Evolutionary conservation across 352 stramenopile genomes (phyloP), one percentile per base, ranked within the genome.

Genomic region (Phytophthora constricta): DNA sequence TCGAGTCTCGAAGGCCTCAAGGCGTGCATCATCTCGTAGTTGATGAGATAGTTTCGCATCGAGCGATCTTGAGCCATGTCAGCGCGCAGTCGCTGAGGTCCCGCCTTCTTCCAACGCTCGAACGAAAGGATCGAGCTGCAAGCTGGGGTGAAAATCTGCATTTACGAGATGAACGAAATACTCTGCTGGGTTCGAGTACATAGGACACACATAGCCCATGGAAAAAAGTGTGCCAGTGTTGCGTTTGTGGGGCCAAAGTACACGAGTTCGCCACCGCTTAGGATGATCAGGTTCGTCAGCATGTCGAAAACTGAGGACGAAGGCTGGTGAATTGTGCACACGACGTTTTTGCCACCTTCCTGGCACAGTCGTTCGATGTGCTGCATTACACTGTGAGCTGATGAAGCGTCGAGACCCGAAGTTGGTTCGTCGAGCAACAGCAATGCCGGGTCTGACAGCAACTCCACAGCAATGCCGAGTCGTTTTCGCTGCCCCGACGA

Each of bases 351-450:
- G 59, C 71, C 69, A 31, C 63, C 58, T 22, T 93, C 73, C 0
- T 71, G 65, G 16, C 83, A 79, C 1, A 85, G 60, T 27, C 76
- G 63, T 13, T 86, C 60, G 20, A 93, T 77, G 22, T 85, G 62
- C 23, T 94, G 73, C 69, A 99, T 97, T 4, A 98, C 88, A 47
- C 84, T 84, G 23, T 91, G 77, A 14, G 95, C 92, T n/a, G 93
- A 90, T 5, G 83, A 91, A 17, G 87, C 82, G 72, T 99, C 96
- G 16, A 99, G 76, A 0, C 93, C 92, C 10, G 80, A 96, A 0
- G 95, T 99, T 2, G 96, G 95, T 58, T 98, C 97, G 57, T 98
- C 96, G 20, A 99, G 75, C 25, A 99, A 89, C 33, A 99, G 64
- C 28, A 99, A 74, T n/a, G 95, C 92, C 48, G 97, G 97, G 59